phyloP scores from a whole-genome alignment of 495 filamentous ascomycete species.

The Tuber brumale region DNA sequence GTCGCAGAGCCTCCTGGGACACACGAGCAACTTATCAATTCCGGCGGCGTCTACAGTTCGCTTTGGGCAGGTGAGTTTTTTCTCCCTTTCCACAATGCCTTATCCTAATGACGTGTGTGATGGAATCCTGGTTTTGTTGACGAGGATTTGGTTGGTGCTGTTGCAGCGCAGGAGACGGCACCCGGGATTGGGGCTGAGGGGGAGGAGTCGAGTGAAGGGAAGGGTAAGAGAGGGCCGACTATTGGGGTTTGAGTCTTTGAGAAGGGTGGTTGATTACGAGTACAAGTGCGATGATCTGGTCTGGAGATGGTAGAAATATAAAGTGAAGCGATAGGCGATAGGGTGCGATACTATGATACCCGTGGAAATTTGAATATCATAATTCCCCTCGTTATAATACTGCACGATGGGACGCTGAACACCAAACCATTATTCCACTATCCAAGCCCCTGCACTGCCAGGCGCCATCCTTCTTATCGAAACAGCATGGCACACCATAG shows the following conservation, averaged over 20 bases:
- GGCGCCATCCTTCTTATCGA: not conserved
- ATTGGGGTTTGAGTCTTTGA: not conserved
- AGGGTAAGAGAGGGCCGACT: not conserved
- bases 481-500: not conserved
- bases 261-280: not conserved
- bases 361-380: not conserved
- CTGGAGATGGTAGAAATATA: not conserved
- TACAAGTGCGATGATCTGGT: not conserved
- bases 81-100: not conserved
- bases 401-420: not conserved
- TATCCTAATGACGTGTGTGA: conserved; percentile 17
- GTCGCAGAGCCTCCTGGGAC: conserved; percentile 77
- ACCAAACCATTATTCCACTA: not conserved
- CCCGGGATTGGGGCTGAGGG: conserved; percentile 10
- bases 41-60: conserved; percentile 74
- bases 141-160: not conserved
- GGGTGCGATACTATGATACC: not conserved
- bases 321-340: not conserved
- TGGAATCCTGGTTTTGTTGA: not conserved
- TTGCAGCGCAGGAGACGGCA: conserved; percentile 47
- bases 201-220: not conserved
- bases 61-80: conserved; percentile 73
- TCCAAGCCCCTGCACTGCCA: not conserved
- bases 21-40: conserved; percentile 74
- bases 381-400: not conserved